These are phyloP conservation scores for Penicillium tannophilum DNA, from an alignment of 495 filamentous ascomycete species.

Conservation along the genomic window DNA sequence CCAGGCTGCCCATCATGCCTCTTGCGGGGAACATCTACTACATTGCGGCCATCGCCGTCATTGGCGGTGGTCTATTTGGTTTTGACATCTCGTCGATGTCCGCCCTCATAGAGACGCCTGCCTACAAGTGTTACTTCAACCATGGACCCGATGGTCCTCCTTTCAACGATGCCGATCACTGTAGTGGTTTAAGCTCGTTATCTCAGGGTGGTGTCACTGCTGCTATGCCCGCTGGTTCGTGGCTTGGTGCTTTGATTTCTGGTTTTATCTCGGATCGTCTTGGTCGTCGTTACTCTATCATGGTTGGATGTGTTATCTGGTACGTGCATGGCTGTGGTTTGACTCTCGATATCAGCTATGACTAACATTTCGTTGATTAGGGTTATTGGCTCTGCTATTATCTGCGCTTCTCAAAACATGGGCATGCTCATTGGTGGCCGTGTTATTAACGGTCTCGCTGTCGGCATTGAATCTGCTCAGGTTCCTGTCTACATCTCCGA, in stretches of 20 bases:
- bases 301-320: slow-evolving; percentile 66
- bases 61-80: slow-evolving; percentile 82
- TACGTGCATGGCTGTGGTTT: slow-evolving; percentile 38
- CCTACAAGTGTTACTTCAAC: slow-evolving; percentile 68
- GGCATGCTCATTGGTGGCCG: slow-evolving; percentile 74
- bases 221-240: slow-evolving; percentile 76
- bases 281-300: slow-evolving; percentile 69
- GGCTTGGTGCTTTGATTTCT: slow-evolving; percentile 67
- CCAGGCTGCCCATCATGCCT: slow-evolving; percentile 10
- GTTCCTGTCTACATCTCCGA: slow-evolving; percentile 84
- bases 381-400: slow-evolving; percentile 66
- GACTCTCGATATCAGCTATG: neutral
- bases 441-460: slow-evolving; percentile 75
- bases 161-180: slow-evolving; percentile 31
- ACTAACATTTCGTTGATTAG: slow-evolving; percentile 23
- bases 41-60: slow-evolving; percentile 73
- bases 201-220: slow-evolving; percentile 65
- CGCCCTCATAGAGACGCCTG: slow-evolving; percentile 63
- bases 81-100: slow-evolving; percentile 83
- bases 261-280: slow-evolving; percentile 67
- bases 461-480: slow-evolving; percentile 80
- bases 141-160: slow-evolving; percentile 35
- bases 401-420: slow-evolving; percentile 73
- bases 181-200: slow-evolving; percentile 48
- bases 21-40: slow-evolving; percentile 61